Conservation (phyloP, 2,329 filamentous ascomycete genomes). For the Hymenoscyphus fraxineus region DNA sequence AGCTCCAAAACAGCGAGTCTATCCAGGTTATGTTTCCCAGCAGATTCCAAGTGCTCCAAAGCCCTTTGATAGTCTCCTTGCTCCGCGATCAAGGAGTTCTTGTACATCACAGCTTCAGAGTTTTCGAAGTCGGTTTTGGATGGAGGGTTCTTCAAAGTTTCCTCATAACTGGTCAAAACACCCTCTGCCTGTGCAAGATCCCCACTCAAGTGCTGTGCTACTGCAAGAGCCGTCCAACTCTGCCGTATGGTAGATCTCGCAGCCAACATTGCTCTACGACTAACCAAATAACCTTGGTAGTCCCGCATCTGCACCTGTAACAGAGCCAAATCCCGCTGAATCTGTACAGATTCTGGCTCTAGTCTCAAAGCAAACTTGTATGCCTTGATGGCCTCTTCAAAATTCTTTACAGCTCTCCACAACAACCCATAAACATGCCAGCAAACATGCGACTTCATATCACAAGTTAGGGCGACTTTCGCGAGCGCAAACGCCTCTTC, state of each 20-base stretch:
- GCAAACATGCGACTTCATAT: constrained; percentile 99
- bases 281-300: constrained; percentile 89
- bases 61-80: constrained; percentile 78
- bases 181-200: constrained; percentile 84
- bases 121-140: constrained; percentile 81
- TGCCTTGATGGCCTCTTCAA: constrained; percentile 97
- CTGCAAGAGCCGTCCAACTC: constrained; percentile 96
- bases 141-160: constrained; percentile 79
- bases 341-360: constrained; percentile 91
- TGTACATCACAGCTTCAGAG: constrained; percentile 91
- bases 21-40: constrained; percentile 76
- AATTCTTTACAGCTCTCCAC: constrained; percentile 93
- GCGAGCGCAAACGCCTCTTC: constrained; percentile 92
- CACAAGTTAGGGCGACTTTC: constrained; percentile 86
- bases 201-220: constrained; percentile 87
- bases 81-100: constrained; percentile 91
- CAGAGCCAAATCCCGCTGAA: constrained; percentile 87
- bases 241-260: constrained; percentile 76
- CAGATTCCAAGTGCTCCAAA: constrained; percentile 76
- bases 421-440: constrained; percentile 98
- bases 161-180: constrained; percentile 86
- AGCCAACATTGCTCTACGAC: constrained; percentile 82
- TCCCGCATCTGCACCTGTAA: constrained; percentile 96
- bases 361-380: constrained; percentile 93
- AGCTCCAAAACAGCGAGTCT: constrained; percentile 80